Conservation (phyloP, 2,329 filamentous ascomycete genomes). For the Colletotrichum lini region DNA sequence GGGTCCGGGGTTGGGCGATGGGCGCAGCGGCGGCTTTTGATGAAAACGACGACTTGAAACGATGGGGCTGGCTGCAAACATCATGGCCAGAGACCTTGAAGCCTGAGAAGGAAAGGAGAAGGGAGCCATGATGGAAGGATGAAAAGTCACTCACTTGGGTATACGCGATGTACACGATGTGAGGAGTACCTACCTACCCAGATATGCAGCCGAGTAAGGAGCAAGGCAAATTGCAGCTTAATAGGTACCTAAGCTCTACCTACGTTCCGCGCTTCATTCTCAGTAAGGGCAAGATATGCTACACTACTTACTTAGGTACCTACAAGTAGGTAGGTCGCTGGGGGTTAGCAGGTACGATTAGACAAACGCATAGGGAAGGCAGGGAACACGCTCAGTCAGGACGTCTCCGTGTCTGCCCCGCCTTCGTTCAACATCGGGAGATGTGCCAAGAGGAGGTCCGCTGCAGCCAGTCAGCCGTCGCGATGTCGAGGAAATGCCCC, state of each 20-base stretch:
- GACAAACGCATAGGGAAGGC: background rate
- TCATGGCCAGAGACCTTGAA: constrained; percentile 9
- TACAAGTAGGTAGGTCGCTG: too few species aligned
- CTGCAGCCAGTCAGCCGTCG: constrained; percentile 19
- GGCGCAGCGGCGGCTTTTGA: constrained; percentile 4
- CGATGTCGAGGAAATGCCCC: constrained; percentile 14
- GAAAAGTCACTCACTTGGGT: background rate
- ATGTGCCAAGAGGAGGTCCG: background rate
- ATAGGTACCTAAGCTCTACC: background rate
- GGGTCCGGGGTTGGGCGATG: constrained; percentile 27
- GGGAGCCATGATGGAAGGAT: background rate
- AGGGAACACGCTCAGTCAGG: background rate
- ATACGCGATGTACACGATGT: too few species aligned
- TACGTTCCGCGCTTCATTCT: too few species aligned
- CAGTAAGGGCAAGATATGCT: too few species aligned
- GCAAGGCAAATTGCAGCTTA: background rate
- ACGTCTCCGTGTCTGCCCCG: background rate
- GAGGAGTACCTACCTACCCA: background rate
- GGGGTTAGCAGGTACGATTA: too few species aligned
- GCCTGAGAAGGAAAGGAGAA: background rate
- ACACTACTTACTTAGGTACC: too few species aligned
- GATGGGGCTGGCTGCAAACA: constrained; percentile 23
- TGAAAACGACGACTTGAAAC: constrained; percentile 33
- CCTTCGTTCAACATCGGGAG: constrained; percentile 8
- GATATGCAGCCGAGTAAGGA: background rate